phyloP scores from a whole-genome alignment of 2,329 filamentous ascomycete genomes.

The Apiospora kogelbergensis region DNA sequence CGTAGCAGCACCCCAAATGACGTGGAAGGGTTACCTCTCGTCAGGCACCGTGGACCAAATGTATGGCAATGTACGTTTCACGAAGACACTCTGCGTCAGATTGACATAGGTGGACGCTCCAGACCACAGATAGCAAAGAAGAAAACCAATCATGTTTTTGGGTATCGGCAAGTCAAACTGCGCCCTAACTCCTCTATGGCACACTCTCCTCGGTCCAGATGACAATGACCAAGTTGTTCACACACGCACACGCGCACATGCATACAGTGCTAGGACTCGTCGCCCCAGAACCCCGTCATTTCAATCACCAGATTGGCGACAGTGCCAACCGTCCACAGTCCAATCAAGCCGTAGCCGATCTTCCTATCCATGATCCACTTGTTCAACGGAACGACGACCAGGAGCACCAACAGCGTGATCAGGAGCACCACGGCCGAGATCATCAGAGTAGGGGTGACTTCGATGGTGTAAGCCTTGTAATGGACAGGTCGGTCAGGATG shows the following conservation, averaged over 20 bases:
- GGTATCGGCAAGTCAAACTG: not conserved
- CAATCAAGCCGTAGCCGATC: conserved; percentile 80
- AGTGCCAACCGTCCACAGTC: conserved; percentile 79
- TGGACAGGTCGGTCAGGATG: conserved; percentile 64
- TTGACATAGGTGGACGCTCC: not conserved
- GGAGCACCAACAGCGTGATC: conserved; percentile 72
- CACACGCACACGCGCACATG: not conserved
- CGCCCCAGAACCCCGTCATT: conserved; percentile 55
- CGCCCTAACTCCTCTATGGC: not conserved
- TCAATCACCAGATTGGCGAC: conserved; percentile 80
- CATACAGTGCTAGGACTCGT: conserved; percentile 22
- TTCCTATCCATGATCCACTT: conserved; percentile 80
- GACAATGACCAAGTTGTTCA: not conserved
- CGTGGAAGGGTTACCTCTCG: not conserved
- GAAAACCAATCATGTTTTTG: not conserved
- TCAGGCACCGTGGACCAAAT: not conserved
- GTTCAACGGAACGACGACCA: conserved; percentile 81
- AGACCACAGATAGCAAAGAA: not conserved
- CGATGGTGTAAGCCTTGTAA: conserved; percentile 78
- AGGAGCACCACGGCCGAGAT: conserved; percentile 84
- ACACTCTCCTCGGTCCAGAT: not conserved
- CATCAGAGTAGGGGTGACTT: conserved; percentile 81
- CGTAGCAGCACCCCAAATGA: not conserved
- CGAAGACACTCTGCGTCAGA: not conserved
- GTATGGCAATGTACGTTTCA: not conserved